phyloP scores from a whole-genome alignment of 2,329 filamentous ascomycete species.

The Basipetospora chlamydospora region DNA sequence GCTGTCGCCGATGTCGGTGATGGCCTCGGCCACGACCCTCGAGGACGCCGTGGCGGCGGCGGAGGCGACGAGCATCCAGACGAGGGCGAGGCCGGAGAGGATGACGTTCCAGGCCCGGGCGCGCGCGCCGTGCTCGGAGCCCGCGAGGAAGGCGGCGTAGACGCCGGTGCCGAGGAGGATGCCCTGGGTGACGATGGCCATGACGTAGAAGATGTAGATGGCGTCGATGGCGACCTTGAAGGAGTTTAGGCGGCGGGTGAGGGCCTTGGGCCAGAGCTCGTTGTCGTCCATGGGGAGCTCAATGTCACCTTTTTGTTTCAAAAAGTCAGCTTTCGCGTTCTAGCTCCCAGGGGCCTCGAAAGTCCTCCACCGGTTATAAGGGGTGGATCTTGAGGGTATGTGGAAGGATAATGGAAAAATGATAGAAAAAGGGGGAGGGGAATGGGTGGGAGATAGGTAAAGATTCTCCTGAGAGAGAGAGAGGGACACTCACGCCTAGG shows the following conservation, averaged over 20 bases:
- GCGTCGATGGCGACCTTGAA: slow-evolving; percentile 33
- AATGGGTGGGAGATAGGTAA: too few species aligned
- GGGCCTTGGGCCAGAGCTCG: slow-evolving; percentile 26
- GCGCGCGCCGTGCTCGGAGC: slow-evolving; percentile 10
- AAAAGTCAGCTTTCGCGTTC: not conserved
- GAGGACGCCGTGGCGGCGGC: slow-evolving; percentile 26
- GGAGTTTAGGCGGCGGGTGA: slow-evolving; percentile 32
- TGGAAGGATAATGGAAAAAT: not conserved
- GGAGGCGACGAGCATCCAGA: slow-evolving; percentile 25
- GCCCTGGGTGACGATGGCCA: slow-evolving; percentile 26
- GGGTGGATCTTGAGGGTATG: not conserved
- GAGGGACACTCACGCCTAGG: not conserved
- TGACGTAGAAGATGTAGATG: slow-evolving; percentile 32
- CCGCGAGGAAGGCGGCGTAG: slow-evolving; percentile 19
- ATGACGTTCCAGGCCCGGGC: slow-evolving; percentile 22
- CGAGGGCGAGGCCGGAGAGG: slow-evolving; percentile 20
- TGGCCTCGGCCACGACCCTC: slow-evolving; percentile 23
- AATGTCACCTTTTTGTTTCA: slow-evolving; percentile 12
- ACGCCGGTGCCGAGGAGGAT: slow-evolving; percentile 26
- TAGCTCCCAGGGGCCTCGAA: too few species aligned
- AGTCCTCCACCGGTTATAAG: not conserved
- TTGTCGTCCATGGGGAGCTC: slow-evolving; percentile 31
- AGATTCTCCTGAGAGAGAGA: too few species aligned
- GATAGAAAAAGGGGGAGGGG: not conserved
- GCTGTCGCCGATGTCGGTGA: slow-evolving; percentile 27